These are phyloP conservation scores for Colletotrichum acutatum DNA, from an alignment of 2,329 filamentous ascomycete genomes.

Conservation along the genomic window DNA sequence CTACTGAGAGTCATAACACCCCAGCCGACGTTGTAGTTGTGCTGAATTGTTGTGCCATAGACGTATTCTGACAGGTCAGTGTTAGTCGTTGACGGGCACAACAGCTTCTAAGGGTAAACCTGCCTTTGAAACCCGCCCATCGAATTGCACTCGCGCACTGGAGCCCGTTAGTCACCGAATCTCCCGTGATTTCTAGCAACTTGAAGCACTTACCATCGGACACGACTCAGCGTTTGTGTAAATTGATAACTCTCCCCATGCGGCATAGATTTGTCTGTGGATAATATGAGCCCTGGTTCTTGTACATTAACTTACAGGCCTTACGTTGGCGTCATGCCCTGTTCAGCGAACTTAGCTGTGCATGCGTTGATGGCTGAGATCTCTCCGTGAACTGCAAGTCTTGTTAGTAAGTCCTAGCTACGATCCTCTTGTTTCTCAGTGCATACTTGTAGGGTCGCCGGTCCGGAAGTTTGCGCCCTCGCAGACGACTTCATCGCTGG, in stretches of 20 bases:
- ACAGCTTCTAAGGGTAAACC: neutral
- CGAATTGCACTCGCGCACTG: conserved; percentile 64
- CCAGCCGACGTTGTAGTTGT: conserved; percentile 45
- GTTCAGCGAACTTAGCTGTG: conserved; percentile 15
- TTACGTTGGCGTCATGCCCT: conserved; percentile 28
- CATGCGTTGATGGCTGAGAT: conserved; percentile 31
- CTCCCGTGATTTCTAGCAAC: neutral
- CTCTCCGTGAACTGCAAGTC: conserved; percentile 12
- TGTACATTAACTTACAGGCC: fast-evolving
- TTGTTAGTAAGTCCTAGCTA: neutral
- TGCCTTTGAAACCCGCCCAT: conserved; percentile 60
- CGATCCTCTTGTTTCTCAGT: fast-evolving
- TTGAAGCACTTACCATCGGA: conserved; percentile 51
- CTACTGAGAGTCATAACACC: conserved; percentile 26
- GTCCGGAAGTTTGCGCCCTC: conserved; percentile 31
- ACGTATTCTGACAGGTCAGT: conserved; percentile 55
- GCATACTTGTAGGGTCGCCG: conserved; percentile 23
- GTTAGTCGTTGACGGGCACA: neutral
- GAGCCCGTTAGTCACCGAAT: neutral
- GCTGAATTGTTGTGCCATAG: conserved; percentile 62
- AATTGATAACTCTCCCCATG: conserved; percentile 57
- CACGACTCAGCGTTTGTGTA: conserved; percentile 69
- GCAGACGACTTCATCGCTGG: conserved; percentile 46
- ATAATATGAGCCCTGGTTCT: fast-evolving
- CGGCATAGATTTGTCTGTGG: conserved; percentile 48